These are phyloP conservation scores for Taphrina pruni DNA, from an alignment of 1,139 yeast genomes.

Conservation along the genomic window DNA sequence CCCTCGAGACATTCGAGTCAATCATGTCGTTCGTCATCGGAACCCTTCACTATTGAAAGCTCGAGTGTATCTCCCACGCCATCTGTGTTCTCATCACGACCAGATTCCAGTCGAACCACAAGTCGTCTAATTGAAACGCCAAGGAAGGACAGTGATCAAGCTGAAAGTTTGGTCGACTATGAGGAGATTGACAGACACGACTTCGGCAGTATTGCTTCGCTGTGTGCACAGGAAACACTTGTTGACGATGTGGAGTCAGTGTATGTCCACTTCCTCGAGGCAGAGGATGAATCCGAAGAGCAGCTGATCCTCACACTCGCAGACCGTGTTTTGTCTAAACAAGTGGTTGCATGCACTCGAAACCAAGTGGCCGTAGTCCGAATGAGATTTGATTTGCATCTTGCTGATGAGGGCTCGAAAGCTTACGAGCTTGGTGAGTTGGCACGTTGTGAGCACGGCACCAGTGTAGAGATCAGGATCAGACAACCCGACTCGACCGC, in stretches of 20 bases:
- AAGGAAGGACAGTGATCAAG: background rate
- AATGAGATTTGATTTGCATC: background rate
- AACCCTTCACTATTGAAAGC: background rate
- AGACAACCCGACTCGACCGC: background rate
- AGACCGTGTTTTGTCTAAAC: background rate
- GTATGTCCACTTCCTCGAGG: background rate
- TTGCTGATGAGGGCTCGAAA: background rate
- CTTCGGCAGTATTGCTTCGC: background rate
- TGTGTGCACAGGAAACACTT: background rate
- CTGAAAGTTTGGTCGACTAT: background rate
- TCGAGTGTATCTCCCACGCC: background rate
- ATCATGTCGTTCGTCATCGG: background rate
- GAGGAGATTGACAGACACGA: background rate
- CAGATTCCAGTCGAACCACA: background rate
- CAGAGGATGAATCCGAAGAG: background rate
- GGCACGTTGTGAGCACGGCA: constrained; percentile 13
- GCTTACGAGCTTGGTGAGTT: constrained; percentile 4
- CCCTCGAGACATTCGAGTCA: background rate
- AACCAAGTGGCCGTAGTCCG: background rate
- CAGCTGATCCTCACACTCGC: background rate
- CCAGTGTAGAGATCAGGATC: background rate
- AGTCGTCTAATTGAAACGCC: background rate
- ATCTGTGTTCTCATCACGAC: background rate
- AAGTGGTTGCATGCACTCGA: background rate
- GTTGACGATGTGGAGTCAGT: background rate